Base-by-base conservation (phyloP, 2,329 filamentous ascomycete species). In the Tolypocladium cylindrosporum region DNA sequence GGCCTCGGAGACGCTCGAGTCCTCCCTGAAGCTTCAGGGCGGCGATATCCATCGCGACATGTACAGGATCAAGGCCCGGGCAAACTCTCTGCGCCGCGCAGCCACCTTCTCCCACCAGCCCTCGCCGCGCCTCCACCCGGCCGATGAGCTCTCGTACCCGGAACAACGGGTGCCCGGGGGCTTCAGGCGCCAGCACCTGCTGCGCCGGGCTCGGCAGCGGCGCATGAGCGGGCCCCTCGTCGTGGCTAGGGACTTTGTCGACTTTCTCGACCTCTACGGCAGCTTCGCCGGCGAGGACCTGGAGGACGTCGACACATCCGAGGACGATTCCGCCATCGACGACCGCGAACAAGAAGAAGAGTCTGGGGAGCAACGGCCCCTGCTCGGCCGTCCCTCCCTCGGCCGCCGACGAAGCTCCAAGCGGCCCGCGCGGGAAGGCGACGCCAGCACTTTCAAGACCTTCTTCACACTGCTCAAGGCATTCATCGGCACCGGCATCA, bases 381-480 rank as follows among this genome's bases (percentile, higher is more conserved):
- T 90, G 19, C 65, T 75, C 24, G 60, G 62, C 3, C 58, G 64
- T 3, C 62, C 65, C 2, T 39, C 56, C 1, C 75, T 88, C n/a
- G 74, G 75, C 7, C 76, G 79, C 37, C 77, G 81, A 16, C 80
- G 75, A 66, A 83, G 76, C 63, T 78, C 82, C 1, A 73, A 79
- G 27, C 64, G 67, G 54, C 52, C 75, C 70, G 60, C 62, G 13
- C 66, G 68, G 50, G 75, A 80, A 41, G 86, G 85, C 24, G 85
- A 88, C 65, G 86, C 88, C 2, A 80, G 81, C 56, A 86, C 82
- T n/a, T 73, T 80, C 43, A 88, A 89, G 73, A 86, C 88, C 0
- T 91, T 91, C 72, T 90, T 91, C 69, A 91, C 88, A 0, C 76
- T 91, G 11, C 75, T 91, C 55, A 91, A 91, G 70, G 88, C 88